These are phyloP conservation scores for Aspergillus amoenus DNA, from an alignment of 2,329 filamentous ascomycete species.

Conservation along the genomic window DNA sequence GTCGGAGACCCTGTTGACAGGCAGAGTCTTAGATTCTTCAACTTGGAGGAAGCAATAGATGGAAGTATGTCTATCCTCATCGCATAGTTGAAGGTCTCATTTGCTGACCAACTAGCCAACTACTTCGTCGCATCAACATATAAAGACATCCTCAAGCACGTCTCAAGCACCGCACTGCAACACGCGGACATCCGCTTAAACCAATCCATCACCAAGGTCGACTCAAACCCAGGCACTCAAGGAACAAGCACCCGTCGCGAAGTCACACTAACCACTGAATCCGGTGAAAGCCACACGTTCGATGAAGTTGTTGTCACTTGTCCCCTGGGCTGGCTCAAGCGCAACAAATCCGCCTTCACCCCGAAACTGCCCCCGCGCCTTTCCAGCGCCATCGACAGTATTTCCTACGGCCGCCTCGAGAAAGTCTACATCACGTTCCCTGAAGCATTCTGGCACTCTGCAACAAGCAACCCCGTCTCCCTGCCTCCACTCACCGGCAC, in stretches of 20 bases:
- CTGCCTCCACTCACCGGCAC: background rate
- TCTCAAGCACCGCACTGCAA: constrained; percentile 50
- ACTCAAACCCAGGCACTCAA: constrained; percentile 23
- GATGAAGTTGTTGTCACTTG: constrained; percentile 55
- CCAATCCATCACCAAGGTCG: constrained; percentile 43
- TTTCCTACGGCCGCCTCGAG: constrained; percentile 49
- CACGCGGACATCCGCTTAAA: constrained; percentile 51
- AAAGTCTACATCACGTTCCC: constrained; percentile 67
- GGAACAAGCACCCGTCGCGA: constrained; percentile 29
- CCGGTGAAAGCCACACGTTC: constrained; percentile 40
- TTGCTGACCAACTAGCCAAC: constrained; percentile 47
- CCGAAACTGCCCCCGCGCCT: constrained; percentile 46
- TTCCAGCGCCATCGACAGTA: constrained; percentile 46
- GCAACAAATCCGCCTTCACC: constrained; percentile 45
- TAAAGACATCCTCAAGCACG: constrained; percentile 54
- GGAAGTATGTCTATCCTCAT: constrained; percentile 45
- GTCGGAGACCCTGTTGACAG: constrained; percentile 59
- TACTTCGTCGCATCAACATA: constrained; percentile 64
- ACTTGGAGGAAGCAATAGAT: constrained; percentile 65
- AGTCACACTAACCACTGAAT: constrained; percentile 45
- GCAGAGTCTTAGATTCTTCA: constrained; percentile 65
- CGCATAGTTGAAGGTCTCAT: background rate
- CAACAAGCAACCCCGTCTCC: background rate
- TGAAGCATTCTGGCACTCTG: constrained; percentile 69
- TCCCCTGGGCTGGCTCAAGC: constrained; percentile 56